These are phyloP conservation scores for Solioccasus polychromus DNA, from an alignment of 768 basidiomycete genomes.

Conservation along the genomic window DNA sequence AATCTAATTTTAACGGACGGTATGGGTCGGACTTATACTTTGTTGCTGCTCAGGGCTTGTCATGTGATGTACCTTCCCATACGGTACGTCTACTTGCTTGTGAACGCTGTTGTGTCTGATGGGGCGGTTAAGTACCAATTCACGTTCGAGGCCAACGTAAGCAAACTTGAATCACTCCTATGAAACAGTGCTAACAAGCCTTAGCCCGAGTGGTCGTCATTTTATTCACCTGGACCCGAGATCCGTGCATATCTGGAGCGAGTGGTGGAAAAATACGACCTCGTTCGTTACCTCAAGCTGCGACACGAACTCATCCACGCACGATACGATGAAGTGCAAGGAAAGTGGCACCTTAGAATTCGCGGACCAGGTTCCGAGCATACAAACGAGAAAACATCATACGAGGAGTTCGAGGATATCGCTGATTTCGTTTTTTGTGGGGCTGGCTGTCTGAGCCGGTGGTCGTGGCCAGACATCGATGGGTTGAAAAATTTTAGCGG, in stretches of 20 bases:
- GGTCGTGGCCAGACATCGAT: constrained; percentile 66
- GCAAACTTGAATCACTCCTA: constrained; percentile 3
- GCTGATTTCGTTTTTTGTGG: constrained; percentile 58
- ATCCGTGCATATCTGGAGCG: constrained; percentile 53
- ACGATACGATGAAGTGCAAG: constrained; percentile 45
- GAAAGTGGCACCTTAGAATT: constrained; percentile 57
- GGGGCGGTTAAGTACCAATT: constrained; percentile 59
- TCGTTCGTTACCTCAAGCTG: constrained; percentile 52
- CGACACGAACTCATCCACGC: constrained; percentile 53
- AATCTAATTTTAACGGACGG: too few species aligned
- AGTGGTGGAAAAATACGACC: constrained; percentile 55
- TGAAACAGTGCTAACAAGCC: too few species aligned
- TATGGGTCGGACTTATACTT: not conserved
- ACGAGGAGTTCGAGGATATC: constrained; percentile 48
- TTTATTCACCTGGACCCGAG: constrained; percentile 58
- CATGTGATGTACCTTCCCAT: constrained; percentile 63
- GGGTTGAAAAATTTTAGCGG: constrained; percentile 59
- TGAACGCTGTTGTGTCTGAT: not conserved
- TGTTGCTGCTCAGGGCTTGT: constrained; percentile 38
- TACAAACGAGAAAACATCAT: constrained; percentile 18
- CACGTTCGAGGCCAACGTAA: constrained; percentile 53
- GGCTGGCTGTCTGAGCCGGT: constrained; percentile 51
- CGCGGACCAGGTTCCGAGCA: constrained; percentile 27
- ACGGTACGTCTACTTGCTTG: constrained; percentile 36
- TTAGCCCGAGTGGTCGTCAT: constrained; percentile 58